Evolutionary conservation across 2,329 filamentous ascomycete species (phyloP).

Genomic region (Botrytis porri): DNA sequence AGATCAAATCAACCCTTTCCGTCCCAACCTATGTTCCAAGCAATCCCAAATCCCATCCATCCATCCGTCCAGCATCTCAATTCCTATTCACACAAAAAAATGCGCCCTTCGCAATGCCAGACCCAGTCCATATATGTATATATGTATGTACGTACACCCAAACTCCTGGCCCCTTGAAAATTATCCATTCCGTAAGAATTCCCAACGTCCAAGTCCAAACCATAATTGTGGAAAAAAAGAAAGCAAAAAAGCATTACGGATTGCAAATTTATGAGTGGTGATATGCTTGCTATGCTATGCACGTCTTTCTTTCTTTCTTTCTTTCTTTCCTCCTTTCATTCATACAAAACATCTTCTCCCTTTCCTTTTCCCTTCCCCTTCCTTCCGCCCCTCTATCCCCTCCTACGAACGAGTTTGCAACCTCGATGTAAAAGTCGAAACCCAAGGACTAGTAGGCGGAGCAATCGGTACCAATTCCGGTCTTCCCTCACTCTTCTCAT

Average conservation of each 20-base stretch:
- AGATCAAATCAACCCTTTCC: no score
- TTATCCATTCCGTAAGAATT: neutral
- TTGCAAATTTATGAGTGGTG: conserved; percentile 7
- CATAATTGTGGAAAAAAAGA: neutral
- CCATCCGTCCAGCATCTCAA: no score
- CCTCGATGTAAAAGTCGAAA: conserved; percentile 3
- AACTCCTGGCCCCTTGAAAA: neutral
- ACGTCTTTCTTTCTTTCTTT: neutral
- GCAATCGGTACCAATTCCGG: neutral
- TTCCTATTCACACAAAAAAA: no score
- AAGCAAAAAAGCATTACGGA: neutral
- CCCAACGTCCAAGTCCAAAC: neutral
- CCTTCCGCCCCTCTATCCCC: no score
- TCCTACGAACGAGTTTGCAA: conserved; percentile 7
- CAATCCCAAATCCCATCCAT: no score
- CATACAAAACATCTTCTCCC: neutral
- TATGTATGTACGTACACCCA: no score
- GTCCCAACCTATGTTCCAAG: no score
- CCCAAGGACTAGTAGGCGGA: conserved; percentile 6
- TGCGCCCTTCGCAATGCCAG: neutral
- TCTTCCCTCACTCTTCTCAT: neutral
- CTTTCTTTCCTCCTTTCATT: neutral
- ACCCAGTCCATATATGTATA: no score
- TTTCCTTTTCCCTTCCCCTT: neutral
- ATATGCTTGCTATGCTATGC: neutral